Conservation (phyloP, 345 rosid genomes). For the Eucalyptus victrix region DNA sequence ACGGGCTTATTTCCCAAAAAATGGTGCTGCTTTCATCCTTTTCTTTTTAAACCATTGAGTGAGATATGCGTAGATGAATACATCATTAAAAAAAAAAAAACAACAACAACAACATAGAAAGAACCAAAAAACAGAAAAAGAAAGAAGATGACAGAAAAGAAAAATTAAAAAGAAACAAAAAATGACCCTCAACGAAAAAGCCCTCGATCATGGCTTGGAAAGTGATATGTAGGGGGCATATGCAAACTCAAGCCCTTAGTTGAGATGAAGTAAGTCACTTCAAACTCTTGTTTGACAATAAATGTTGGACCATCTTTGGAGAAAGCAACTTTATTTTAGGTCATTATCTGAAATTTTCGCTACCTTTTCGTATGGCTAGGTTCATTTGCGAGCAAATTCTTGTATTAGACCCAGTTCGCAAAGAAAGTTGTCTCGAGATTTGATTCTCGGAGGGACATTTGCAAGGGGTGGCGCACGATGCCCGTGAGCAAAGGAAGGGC, state of each 20-base stretch:
- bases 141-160: neutral
- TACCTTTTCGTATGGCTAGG: neutral
- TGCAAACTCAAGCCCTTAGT: neutral
- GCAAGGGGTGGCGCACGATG: too few relatives aligned
- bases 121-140: too few relatives aligned
- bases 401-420: neutral
- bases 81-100: neutral
- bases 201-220: neutral
- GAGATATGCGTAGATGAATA: neutral
- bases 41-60: neutral
- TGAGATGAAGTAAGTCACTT: neutral
- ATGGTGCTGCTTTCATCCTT: neutral
- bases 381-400: neutral
- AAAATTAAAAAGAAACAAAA: too few relatives aligned
- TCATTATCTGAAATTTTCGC: too few relatives aligned
- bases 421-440: rapidly evolving
- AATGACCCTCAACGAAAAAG: neutral
- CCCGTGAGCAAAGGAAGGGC: too few relatives aligned
- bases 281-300: neutral
- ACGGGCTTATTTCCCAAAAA: neutral
- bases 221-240: too few relatives aligned
- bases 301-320: too few relatives aligned
- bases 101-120: too few relatives aligned
- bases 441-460: too few relatives aligned
- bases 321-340: too few relatives aligned